A percentile compares a stretch with the other conserved stretches of the same genome.
Conservation (phyloP, 805 yeast species). For the Metschnikowia cubensis region DNA sequence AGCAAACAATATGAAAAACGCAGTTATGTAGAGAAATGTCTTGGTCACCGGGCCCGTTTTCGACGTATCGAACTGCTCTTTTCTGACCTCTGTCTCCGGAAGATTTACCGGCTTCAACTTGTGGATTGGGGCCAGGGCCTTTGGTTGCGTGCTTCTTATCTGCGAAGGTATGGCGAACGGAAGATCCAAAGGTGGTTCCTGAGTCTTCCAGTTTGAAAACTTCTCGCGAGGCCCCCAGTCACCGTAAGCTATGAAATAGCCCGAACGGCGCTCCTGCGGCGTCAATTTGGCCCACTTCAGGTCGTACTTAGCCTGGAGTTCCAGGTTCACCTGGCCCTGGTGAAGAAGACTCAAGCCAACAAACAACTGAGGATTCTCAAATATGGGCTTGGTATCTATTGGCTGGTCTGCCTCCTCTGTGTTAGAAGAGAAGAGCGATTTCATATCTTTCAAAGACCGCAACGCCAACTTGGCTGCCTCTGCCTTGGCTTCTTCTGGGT, state of each 20-base stretch:
- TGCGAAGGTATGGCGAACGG: slow-evolving; percentile 49
- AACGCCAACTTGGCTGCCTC: slow-evolving; percentile 40
- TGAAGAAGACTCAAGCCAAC: slow-evolving; percentile 41
- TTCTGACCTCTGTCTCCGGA: slow-evolving; percentile 42
- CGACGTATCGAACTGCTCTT: slow-evolving; percentile 43
- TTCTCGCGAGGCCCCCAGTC: slow-evolving; percentile 67
- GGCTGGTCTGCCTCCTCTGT: slow-evolving; percentile 43
- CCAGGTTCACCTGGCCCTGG: slow-evolving; percentile 55
- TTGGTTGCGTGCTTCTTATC: slow-evolving; percentile 23
- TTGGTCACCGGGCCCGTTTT: slow-evolving; percentile 57
- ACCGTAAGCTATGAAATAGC: slow-evolving; percentile 64
- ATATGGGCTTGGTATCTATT: slow-evolving; percentile 44
- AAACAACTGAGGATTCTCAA: slow-evolving; percentile 33
- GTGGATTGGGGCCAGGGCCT: slow-evolving; percentile 20
- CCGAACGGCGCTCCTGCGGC: slow-evolving; percentile 47
- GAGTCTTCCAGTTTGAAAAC: slow-evolving; percentile 44
- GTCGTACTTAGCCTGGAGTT: slow-evolving; percentile 47
- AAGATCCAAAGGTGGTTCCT: slow-evolving; percentile 52
- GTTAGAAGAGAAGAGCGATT: slow-evolving; percentile 36
- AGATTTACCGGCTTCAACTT: slow-evolving; percentile 39
- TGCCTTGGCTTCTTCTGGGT: slow-evolving; percentile 17
- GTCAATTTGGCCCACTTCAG: slow-evolving; percentile 54
- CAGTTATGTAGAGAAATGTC: slow-evolving; percentile 46
- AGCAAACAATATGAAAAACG: slow-evolving; percentile 48
- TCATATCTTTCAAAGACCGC: slow-evolving; percentile 39